These are phyloP conservation scores for Poa pratensis DNA, from an alignment of 176 grass and related monocot species.

Conservation along the genomic window DNA sequence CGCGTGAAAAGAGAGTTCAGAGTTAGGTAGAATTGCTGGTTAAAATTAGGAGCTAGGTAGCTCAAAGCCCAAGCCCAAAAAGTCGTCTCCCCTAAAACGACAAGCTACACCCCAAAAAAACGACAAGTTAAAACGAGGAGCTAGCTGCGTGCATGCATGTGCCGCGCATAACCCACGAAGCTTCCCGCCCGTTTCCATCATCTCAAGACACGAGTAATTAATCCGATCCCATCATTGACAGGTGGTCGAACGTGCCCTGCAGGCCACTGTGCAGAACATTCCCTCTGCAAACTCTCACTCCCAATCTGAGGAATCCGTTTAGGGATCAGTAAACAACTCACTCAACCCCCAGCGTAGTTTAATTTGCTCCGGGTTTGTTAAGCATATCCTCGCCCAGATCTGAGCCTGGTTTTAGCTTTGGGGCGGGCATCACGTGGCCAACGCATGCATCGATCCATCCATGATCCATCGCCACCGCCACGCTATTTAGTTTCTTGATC, in stretches of 20 bases:
- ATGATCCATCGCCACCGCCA: conserved; percentile 15
- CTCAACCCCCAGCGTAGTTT: background rate
- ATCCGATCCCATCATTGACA: conserved; percentile 23
- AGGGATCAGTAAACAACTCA: conserved; percentile 40
- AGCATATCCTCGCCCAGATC: conserved; percentile 32
- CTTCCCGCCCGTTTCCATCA: conserved; percentile 47
- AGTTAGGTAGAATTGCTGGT: no score
- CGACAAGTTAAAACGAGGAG: conserved; percentile 14
- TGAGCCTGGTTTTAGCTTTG: conserved; percentile 6
- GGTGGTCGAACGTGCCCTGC: background rate
- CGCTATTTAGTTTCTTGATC: background rate
- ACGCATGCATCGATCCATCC: conserved; percentile 18
- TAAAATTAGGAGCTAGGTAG: background rate
- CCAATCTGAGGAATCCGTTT: conserved; percentile 47
- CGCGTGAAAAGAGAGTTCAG: background rate
- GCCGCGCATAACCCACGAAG: conserved; percentile 47
- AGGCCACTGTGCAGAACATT: conserved; percentile 52
- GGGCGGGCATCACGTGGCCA: conserved; percentile 53
- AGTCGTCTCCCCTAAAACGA: conserved; percentile 38
- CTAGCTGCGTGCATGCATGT: conserved; percentile 36
- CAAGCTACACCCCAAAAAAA: background rate
- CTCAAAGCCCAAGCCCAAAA: background rate
- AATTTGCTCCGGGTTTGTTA: conserved; percentile 8
- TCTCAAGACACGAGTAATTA: background rate
- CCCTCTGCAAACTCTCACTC: conserved; percentile 46